Base-by-base conservation (phyloP, 148 eudicot species). In the Cornus suecica region DNA sequence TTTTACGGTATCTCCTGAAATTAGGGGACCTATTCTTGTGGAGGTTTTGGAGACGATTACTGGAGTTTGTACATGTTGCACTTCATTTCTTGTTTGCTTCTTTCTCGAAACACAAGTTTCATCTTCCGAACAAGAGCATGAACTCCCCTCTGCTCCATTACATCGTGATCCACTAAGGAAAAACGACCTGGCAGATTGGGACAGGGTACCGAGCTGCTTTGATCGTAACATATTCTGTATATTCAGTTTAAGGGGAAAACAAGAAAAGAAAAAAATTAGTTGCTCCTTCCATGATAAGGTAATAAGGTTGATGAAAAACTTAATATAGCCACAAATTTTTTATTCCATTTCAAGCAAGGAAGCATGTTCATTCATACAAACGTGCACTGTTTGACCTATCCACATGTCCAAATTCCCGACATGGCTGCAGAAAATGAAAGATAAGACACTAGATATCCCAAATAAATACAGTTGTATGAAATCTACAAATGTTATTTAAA, bases 51-150 rank as follows among this genome's bases (percentile, higher is more conserved):
- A 65, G 48, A 65, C 82, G 26, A 80, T 37, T 30, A 86, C 63
- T 31, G 93, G 66, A 74, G 80, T 80, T 69, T 82, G 89, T 66
- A 74, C 85, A 72, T 82, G 82, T 70, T 78, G 80, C 20, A 83
- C 68, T 74, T 76, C 87, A 68, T 84, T 82, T 45, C 65, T 60
- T 31, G 76, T 79, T 27, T 54, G 81, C 42, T 84, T 90, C 77
- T 89, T 88, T 74, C 79, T 86, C 51, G 99, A 87, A 62, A 68
- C 74, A 78, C 97, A 86, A 77, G 86, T 89, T 52, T 91, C 98
- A 60, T 96, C 99, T 45, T 96, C 99, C n/a, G 92, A 68, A 76
- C 94, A 91, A 29, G 97, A 83, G 75, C 97, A 90, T 58, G 99
- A 90, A 81, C 89, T 88, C 79, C 94, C 99, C 84, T 96, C 99